Base-by-base conservation (phyloP, 106 monocot species). In the Dendrobium nobile region DNA sequence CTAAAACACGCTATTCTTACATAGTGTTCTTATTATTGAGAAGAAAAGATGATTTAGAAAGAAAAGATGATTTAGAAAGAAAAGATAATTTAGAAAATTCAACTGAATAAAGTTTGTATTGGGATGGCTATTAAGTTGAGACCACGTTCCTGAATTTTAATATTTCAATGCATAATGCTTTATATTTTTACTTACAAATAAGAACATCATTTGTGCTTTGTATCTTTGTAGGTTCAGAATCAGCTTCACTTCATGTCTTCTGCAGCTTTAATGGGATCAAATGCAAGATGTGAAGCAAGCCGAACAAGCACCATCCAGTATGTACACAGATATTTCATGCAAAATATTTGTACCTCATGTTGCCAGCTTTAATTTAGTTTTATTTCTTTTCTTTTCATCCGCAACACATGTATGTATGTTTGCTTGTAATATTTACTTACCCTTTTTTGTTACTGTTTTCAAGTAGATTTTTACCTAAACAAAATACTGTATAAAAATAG, bases 141-240 rank as follows among this genome's bases (percentile, higher is more conserved):
- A 40, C 72, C 33, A 41, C 16, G 73, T 19, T 41, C 43, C 18
- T 74, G 74, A 20, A 16, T 31, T 44, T n/a, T 74, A 42, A 42
- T 74, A 1, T 44, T 43, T 74, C 43, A 18, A 20, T 74, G 19
- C n/a, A n/a, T 20, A 20, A 20, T n/a, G 16, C 6, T 74, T 76
- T 26, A 76, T 76, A n/a, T 10, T 76, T 76, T 11, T 13, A 26
- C 13, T 76, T 76, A n/a, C 42, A 27, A 47, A 76, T 51, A 10
- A 75, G 13, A n/a, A 48, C 11, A 48, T 76, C 13, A 28, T 44
- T 18, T 51, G 76, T 47, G 7, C 9, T 47, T n/a, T 75, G 19
- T 5, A 47, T 45, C 11, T 72, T 84, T 87, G 76, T 87, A 94
- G 91, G 75, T 87, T 79, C 82, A 55, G 24, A 77, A 83, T 80